Conservation (phyloP, 257 asterid species). For the Ehretia macrophylla region DNA sequence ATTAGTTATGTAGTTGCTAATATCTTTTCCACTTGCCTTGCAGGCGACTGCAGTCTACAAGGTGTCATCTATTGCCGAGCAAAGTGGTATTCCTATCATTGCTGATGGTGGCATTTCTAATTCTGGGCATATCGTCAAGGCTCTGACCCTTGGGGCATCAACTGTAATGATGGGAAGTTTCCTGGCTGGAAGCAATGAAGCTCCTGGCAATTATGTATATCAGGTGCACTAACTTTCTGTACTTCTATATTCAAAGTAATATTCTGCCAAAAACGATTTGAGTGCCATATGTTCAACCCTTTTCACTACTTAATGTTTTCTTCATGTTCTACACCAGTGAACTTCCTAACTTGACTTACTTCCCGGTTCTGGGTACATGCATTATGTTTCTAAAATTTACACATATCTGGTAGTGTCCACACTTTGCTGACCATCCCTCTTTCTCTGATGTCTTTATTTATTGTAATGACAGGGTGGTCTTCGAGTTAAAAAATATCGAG, state of each 20-base stretch:
- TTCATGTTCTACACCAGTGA: no score
- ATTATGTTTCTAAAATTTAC: no score
- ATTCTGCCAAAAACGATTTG: no score
- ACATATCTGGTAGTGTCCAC: background rate
- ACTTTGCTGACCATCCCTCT: no score
- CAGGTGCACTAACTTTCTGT: constrained; percentile 38
- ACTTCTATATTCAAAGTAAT: background rate
- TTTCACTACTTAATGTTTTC: background rate
- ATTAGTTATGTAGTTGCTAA: background rate
- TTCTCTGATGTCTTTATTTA: background rate
- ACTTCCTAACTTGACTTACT: no score
- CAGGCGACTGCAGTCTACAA: constrained; percentile 90
- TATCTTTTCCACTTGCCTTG: constrained; percentile 8
- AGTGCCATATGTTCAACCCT: no score
- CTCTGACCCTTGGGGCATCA: constrained; percentile 88
- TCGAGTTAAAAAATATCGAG: constrained; percentile 69
- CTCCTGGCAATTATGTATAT: constrained; percentile 69
- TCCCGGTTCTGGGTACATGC: no score
- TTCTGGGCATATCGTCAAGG: constrained; percentile 95
- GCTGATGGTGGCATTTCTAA: constrained; percentile 97
- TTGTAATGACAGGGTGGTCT: constrained; percentile 37
- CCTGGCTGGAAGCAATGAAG: constrained; percentile 87
- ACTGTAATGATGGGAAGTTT: constrained; percentile 90
- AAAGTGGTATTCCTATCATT: constrained; percentile 67
- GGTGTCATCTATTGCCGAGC: constrained; percentile 78